phyloP scores from a whole-genome alignment of 768 basidiomycete species.

The Calocera cornea region DNA sequence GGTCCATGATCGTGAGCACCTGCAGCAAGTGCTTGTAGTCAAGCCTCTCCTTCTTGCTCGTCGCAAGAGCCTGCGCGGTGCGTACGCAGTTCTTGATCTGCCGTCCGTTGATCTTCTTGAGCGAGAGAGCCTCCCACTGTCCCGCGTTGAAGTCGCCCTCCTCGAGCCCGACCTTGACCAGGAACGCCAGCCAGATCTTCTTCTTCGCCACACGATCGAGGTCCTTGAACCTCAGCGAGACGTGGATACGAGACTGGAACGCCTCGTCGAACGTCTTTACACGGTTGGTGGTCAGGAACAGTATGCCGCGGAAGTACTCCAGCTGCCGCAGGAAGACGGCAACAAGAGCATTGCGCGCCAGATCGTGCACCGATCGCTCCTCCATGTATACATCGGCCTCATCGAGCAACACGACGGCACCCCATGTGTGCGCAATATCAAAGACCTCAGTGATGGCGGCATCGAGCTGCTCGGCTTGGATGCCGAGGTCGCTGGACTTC shows the following conservation, averaged over 20 bases:
- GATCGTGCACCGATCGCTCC: slow-evolving; percentile 47
- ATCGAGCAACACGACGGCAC: slow-evolving; percentile 27
- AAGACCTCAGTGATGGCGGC: slow-evolving; percentile 26
- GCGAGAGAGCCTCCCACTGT: slow-evolving; percentile 36
- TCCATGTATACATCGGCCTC: slow-evolving; percentile 60
- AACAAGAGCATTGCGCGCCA: slow-evolving; percentile 58
- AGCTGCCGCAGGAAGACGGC: slow-evolving; percentile 41
- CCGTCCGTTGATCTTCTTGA: slow-evolving; percentile 44
- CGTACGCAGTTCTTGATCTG: slow-evolving; percentile 59
- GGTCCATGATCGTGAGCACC: slow-evolving; percentile 34
- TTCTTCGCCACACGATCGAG: slow-evolving; percentile 39
- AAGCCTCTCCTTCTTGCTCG: slow-evolving; percentile 35
- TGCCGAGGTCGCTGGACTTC: slow-evolving; percentile 44
- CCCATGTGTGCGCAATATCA: slow-evolving; percentile 25
- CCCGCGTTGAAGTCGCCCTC: slow-evolving; percentile 26
- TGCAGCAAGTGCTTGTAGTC: slow-evolving; percentile 40
- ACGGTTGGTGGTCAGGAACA: slow-evolving; percentile 31
- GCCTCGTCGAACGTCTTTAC: slow-evolving; percentile 50
- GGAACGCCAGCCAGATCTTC: slow-evolving; percentile 54
- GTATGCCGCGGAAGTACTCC: slow-evolving; percentile 29
- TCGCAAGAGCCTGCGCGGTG: slow-evolving; percentile 48
- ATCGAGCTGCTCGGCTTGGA: slow-evolving; percentile 34
- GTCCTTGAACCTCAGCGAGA: slow-evolving; percentile 48
- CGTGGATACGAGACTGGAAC: slow-evolving; percentile 50
- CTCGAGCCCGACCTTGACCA: slow-evolving; percentile 29